phyloP scores from a whole-genome alignment of 176 grass and related monocot genomes.

The Juncus inflexus region DNA sequence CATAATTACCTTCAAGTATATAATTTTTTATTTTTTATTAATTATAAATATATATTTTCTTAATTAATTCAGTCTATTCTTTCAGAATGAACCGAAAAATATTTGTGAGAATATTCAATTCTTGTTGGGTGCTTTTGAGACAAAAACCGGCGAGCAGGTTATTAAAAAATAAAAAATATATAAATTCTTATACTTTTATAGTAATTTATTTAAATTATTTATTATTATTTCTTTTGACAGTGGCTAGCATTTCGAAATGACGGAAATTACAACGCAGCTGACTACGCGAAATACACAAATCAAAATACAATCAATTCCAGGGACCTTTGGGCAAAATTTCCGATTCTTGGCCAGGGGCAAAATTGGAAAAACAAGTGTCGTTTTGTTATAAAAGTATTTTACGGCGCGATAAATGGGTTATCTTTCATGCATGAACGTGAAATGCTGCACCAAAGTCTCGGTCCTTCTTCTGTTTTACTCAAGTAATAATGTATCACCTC shows the following conservation, averaged over 20 bases:
- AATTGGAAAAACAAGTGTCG: slow-evolving; percentile 70
- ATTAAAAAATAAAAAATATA: slow-evolving; percentile 3
- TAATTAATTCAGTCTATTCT: slow-evolving; percentile 9
- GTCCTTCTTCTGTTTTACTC: slow-evolving; percentile 78
- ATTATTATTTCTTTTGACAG: slow-evolving; percentile 27
- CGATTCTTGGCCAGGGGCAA: slow-evolving; percentile 40
- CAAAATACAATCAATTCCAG: slow-evolving; percentile 37
- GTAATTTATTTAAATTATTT: slow-evolving; percentile 7
- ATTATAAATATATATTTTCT: slow-evolving; percentile 10
- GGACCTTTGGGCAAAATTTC: slow-evolving; percentile 30
- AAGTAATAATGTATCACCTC: slow-evolving; percentile 41
- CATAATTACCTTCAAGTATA: slow-evolving; percentile 81
- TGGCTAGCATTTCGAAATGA: slow-evolving; percentile 86
- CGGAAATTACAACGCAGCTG: slow-evolving; percentile 80
- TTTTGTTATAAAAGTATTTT: slow-evolving; percentile 84
- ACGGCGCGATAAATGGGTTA: slow-evolving; percentile 78
- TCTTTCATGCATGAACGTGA: slow-evolving; percentile 73
- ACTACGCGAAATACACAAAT: slow-evolving; percentile 65
- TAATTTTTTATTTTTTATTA: slow-evolving; percentile 12
- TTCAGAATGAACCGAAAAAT: slow-evolving; percentile 45
- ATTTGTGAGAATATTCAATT: slow-evolving; percentile 78
- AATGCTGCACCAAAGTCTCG: slow-evolving; percentile 91
- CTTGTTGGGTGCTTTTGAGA: slow-evolving; percentile 92
- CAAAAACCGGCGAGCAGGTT: slow-evolving; percentile 89
- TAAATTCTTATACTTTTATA: slow-evolving; percentile 12